Conservation (phyloP, 2,329 filamentous ascomycete genomes). For the Fusarium sp. region DNA sequence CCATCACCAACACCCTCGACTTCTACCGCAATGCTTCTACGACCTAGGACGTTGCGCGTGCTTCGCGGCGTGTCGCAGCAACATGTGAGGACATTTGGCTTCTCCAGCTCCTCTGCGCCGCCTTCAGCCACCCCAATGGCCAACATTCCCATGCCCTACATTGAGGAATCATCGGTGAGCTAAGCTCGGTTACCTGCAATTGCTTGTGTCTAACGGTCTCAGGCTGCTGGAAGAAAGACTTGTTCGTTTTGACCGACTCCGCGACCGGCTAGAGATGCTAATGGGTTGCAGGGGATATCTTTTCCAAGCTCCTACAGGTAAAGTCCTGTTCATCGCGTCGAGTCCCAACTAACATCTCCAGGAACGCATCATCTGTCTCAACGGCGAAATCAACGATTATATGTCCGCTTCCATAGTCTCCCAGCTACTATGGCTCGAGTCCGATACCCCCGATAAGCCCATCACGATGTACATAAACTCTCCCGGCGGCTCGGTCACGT, state of each 20-base stretch:
- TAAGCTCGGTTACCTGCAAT: not conserved
- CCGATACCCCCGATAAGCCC: conserved; percentile 92
- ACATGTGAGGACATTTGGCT: conserved; percentile 58
- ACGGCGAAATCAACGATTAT: conserved; percentile 89
- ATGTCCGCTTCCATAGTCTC: conserved; percentile 95
- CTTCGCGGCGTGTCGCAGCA: conserved; percentile 51
- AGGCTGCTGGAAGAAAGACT: conserved; percentile 83
- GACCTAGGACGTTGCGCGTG: conserved; percentile 47
- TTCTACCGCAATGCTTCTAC: conserved; percentile 46
- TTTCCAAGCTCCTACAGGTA: conserved; percentile 83
- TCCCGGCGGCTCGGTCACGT: conserved; percentile 90
- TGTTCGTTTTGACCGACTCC: conserved; percentile 62
- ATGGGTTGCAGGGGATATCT: conserved; percentile 76
- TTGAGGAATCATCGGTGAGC: conserved; percentile 59
- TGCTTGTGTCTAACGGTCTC: conserved; percentile 45
- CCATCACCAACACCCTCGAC: conserved; percentile 17
- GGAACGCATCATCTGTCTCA: conserved; percentile 95
- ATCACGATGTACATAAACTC: conserved; percentile 99
- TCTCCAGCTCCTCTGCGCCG: conserved; percentile 49
- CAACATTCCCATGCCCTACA: conserved; percentile 70
- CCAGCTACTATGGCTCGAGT: conserved; percentile 97
- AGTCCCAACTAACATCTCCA: conserved; percentile 48
- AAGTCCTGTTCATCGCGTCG: not conserved
- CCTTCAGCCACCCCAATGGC: conserved; percentile 46
- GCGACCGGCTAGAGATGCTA: conserved; percentile 20